Conservation (phyloP, 257 asterid genomes). For the Marsdenia floribunda region DNA sequence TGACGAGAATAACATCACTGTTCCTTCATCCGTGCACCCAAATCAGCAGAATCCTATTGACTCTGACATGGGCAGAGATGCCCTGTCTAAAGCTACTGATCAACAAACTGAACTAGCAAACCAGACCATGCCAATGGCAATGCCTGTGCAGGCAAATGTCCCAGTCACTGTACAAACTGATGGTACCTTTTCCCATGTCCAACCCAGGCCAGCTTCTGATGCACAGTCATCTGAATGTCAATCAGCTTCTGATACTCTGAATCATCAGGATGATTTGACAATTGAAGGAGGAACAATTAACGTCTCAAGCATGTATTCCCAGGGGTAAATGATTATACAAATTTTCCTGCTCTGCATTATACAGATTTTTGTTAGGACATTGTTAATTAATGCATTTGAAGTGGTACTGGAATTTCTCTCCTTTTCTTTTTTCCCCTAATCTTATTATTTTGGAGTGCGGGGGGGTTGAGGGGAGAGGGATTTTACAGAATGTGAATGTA, state of each 20-base stretch:
- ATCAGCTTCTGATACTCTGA: conserved; percentile 29
- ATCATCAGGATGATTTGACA: conserved; percentile 49
- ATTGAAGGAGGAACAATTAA: conserved; percentile 91
- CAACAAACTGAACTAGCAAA: conserved; percentile 43
- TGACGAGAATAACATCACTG: conserved; percentile 45
- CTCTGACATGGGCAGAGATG: conserved; percentile 47
- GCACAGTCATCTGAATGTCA: conserved; percentile 50
- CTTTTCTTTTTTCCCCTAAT: too few species aligned
- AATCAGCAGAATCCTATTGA: conserved; percentile 53
- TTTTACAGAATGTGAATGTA: too few species aligned
- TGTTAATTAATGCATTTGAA: not conserved
- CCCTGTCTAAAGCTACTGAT: conserved; percentile 40
- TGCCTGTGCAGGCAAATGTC: conserved; percentile 40
- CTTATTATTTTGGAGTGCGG: not conserved
- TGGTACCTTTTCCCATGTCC: conserved; percentile 42
- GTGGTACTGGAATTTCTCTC: too few species aligned
- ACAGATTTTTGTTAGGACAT: not conserved
- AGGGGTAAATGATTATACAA: conserved; percentile 51
- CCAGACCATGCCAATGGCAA: conserved; percentile 39
- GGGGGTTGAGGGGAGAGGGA: not conserved
- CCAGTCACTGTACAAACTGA: conserved; percentile 38
- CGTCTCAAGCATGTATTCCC: conserved; percentile 79
- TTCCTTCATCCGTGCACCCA: conserved; percentile 42
- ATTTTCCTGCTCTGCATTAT: not conserved
- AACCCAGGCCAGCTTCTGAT: conserved; percentile 48